These are phyloP conservation scores for Jatropha podagrica DNA, from an alignment of 441 rosid genomes.

Conservation along the genomic window DNA sequence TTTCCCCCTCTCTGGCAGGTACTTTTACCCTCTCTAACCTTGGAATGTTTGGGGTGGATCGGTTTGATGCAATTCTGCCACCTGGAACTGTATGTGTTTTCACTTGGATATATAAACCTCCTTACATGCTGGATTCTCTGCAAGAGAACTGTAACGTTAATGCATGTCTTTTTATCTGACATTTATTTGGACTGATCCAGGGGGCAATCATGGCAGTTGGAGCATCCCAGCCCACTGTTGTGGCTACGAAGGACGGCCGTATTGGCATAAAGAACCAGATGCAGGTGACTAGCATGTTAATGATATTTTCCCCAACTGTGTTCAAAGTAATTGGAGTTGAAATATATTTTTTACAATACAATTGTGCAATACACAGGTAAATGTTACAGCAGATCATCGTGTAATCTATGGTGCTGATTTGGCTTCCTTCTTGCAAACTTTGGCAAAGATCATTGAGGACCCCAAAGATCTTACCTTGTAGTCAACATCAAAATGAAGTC, in stretches of 20 bases:
- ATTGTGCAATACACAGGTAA: constrained; percentile 57
- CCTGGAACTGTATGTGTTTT: constrained; percentile 85
- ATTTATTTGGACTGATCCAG: constrained; percentile 40
- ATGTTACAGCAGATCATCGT: constrained; percentile 92
- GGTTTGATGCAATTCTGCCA: constrained; percentile 93
- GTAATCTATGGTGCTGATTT: constrained; percentile 94
- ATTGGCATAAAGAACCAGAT: constrained; percentile 93
- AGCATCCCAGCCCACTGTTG: constrained; percentile 83
- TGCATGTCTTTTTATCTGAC: not conserved
- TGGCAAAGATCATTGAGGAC: constrained; percentile 80
- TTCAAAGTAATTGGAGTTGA: not conserved
- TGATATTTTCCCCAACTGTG: constrained; percentile 12
- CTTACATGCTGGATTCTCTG: constrained; percentile 5
- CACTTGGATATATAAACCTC: not conserved
- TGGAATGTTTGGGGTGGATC: constrained; percentile 94
- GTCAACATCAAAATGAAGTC: constrained; percentile 11
- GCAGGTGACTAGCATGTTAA: constrained; percentile 58
- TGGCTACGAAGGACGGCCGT: constrained; percentile 80
- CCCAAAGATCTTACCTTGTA: constrained; percentile 87
- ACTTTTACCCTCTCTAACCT: constrained; percentile 95
- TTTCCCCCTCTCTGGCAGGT: constrained; percentile 43
- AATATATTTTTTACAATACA: constrained; percentile 7
- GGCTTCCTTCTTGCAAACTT: constrained; percentile 85
- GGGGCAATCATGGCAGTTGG: constrained; percentile 99
- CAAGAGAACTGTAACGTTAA: not conserved